Evolutionary conservation across 2,329 filamentous ascomycete genomes (phyloP).

Genomic region (Verticillium longisporum): DNA sequence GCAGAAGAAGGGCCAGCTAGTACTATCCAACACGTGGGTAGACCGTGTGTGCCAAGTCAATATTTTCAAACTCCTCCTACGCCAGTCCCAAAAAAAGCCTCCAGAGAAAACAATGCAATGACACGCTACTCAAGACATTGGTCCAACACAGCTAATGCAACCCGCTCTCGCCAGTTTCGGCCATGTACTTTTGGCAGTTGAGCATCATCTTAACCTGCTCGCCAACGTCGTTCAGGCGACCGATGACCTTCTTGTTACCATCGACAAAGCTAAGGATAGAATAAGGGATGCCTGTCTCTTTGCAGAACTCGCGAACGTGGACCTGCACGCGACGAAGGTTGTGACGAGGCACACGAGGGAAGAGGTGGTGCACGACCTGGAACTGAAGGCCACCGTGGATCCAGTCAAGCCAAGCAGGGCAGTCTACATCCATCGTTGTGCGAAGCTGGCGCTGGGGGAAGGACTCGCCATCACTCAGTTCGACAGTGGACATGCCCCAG

Average conservation of each 20-base stretch:
- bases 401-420: conserved; percentile 65
- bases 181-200: conserved; percentile 48
- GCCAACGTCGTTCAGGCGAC: conserved; percentile 47
- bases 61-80: background rate
- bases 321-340: conserved; percentile 56
- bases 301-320: conserved; percentile 55
- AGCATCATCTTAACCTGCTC: conserved; percentile 54
- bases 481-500: conserved; percentile 64
- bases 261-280: conserved; percentile 54
- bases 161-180: conserved; percentile 37
- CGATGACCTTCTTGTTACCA: conserved; percentile 48
- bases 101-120: background rate
- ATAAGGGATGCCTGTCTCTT: conserved; percentile 58
- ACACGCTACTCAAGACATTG: background rate
- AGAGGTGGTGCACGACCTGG: conserved; percentile 65
- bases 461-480: conserved; percentile 57
- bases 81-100: background rate
- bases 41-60: background rate
- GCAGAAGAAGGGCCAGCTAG: background rate
- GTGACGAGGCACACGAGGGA: conserved; percentile 61
- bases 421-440: conserved; percentile 70
- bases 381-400: conserved; percentile 68
- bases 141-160: conserved; percentile 18
- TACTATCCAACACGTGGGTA: background rate
- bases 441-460: conserved; percentile 64